Evolutionary conservation across 352 stramenopile genomes (phyloP).

Genomic region (Peronosclerospora sorghi): DNA sequence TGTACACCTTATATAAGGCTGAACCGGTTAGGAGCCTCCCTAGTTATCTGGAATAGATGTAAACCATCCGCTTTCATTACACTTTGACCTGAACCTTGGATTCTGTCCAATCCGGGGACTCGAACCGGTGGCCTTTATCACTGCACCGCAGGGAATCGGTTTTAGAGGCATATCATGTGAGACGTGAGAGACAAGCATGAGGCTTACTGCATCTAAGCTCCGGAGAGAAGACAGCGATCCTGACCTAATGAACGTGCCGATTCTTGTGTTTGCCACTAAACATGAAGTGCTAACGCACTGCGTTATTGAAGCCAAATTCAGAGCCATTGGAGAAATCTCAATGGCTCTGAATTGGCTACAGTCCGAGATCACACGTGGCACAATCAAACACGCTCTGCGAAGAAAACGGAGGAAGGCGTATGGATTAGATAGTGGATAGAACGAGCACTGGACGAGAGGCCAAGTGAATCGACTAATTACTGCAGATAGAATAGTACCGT

Average conservation of each 20-base stretch:
- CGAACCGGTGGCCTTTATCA: too few species aligned
- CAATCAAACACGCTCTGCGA: slow-evolving; percentile 86
- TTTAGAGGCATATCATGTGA: too few species aligned
- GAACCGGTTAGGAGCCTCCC: too few species aligned
- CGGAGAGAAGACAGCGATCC: slow-evolving; percentile 90
- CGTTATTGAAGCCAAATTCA: too few species aligned
- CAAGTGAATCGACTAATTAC: slow-evolving; percentile 30
- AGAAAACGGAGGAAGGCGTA: slow-evolving; percentile 82
- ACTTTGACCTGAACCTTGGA: too few species aligned
- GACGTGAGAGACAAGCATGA: too few species aligned
- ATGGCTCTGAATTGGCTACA: slow-evolving; percentile 82
- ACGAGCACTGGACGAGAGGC: slow-evolving; percentile 60
- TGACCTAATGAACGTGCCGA: slow-evolving; percentile 83
- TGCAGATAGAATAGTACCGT: too few species aligned
- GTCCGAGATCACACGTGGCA: slow-evolving; percentile 86
- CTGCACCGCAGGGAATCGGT: too few species aligned
- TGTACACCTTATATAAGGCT: not conserved
- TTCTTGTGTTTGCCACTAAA: slow-evolving; percentile 96
- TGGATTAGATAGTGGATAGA: slow-evolving; percentile 83
- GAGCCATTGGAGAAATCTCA: slow-evolving; percentile 84
- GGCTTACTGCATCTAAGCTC: slow-evolving; percentile 83
- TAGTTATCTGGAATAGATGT: too few species aligned
- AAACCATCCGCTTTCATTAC: too few species aligned
- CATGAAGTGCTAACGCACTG: slow-evolving; percentile 91
- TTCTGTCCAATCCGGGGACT: too few species aligned